These are phyloP conservation scores for Trichoderma sp. DNA, from an alignment of 2,329 filamentous ascomycete species.

Conservation along the genomic window DNA sequence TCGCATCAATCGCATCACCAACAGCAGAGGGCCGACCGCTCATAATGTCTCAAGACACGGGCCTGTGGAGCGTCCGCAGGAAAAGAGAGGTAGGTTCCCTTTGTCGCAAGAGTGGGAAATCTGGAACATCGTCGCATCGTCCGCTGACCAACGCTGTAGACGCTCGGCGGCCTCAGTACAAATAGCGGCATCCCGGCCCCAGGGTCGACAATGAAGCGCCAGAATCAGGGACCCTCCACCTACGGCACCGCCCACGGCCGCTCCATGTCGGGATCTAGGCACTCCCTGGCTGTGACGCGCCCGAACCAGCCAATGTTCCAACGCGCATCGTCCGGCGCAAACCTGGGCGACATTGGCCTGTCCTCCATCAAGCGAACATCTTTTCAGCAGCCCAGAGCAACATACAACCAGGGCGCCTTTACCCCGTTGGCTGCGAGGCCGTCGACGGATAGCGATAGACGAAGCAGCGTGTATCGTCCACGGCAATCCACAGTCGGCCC, in stretches of 20 bases:
- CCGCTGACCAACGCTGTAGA: constrained; percentile 52
- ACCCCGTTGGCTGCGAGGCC: constrained; percentile 53
- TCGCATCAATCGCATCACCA: not conserved
- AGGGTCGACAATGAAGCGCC: constrained; percentile 89
- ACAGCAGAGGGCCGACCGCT: not conserved
- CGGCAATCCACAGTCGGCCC: constrained; percentile 67
- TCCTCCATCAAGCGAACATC: constrained; percentile 84
- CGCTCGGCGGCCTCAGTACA: constrained; percentile 77
- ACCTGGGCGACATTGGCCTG: constrained; percentile 74
- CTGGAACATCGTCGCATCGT: constrained; percentile 20
- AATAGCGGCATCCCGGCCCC: constrained; percentile 88
- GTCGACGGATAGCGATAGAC: constrained; percentile 54
- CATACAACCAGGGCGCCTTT: constrained; percentile 50
- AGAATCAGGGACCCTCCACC: constrained; percentile 70
- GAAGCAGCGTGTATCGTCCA: constrained; percentile 78
- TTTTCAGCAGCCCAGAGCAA: constrained; percentile 72
- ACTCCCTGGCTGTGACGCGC: constrained; percentile 79
- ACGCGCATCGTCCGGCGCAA: constrained; percentile 77
- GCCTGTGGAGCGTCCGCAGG: constrained; percentile 87
- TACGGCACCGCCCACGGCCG: constrained; percentile 70
- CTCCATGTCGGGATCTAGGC: constrained; percentile 76
- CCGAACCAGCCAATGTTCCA: constrained; percentile 86
- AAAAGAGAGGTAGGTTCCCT: constrained; percentile 74
- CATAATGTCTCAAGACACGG: constrained; percentile 79
- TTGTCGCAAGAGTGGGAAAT: not conserved